A percentile compares a stretch with the other conserved stretches of the same genome.
Conservation (phyloP, 306 rosid genomes). For the Vigna reflexopilosa region DNA sequence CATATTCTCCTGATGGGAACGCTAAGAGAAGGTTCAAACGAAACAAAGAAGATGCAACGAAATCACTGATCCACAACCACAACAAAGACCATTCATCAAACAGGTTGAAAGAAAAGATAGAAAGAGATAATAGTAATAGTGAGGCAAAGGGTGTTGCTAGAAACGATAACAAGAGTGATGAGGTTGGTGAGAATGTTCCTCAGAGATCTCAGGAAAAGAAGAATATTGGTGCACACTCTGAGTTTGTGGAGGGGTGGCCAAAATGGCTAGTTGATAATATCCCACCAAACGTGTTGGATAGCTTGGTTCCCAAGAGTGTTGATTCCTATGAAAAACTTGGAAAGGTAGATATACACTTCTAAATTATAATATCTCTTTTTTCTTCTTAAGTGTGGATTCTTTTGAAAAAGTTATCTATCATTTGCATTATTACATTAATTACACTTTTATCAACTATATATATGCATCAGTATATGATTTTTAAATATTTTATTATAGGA, state of each 20-base stretch:
- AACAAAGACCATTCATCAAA: background rate
- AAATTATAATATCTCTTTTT: too few species aligned
- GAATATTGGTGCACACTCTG: background rate
- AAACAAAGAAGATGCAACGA: background rate
- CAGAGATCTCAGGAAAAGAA: background rate
- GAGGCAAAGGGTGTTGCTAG: background rate
- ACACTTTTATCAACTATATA: too few species aligned
- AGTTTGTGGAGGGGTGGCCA: conserved; percentile 1
- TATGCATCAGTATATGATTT: too few species aligned
- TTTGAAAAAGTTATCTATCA: too few species aligned
- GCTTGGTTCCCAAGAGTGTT: background rate
- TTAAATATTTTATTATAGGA: too few species aligned
- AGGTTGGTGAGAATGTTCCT: background rate
- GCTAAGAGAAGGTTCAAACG: background rate
- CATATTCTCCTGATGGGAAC: background rate
- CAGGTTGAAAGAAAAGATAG: background rate
- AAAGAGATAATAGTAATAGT: background rate
- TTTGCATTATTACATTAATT: too few species aligned
- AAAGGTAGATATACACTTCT: background rate
- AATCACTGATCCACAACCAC: background rate
- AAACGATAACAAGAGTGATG: background rate
- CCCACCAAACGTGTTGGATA: background rate
- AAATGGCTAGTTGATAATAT: conserved; percentile 23
- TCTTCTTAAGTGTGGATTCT: too few species aligned
- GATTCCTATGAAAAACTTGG: conserved; percentile 17